Percentiles rank a stretch among this genome's conserved stretches.
Evolutionary conservation across 1,284 basidiomycete genomes (phyloP).

Genomic region (Ceratobasidium sp.): DNA sequence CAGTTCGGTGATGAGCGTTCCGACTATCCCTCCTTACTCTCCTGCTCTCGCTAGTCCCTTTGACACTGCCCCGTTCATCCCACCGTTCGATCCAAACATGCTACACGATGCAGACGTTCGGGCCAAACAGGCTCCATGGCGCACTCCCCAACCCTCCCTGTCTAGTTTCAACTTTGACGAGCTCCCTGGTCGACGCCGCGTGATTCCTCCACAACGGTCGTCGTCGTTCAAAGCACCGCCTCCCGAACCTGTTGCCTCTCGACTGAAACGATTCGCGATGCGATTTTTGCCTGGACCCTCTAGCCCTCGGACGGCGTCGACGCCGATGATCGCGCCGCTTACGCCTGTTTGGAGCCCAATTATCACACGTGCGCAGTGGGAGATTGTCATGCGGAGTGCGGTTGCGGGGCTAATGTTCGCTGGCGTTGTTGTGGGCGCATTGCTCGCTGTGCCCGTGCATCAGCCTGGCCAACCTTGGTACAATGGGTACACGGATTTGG

Average conservation of each 20-base stretch:
- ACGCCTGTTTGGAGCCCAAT: conserved; percentile 77
- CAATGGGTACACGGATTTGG: conserved; percentile 5
- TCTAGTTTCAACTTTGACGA: conserved; percentile 31
- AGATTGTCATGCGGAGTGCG: conserved; percentile 67
- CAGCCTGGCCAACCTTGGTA: conserved; percentile 32
- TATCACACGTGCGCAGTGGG: conserved; percentile 82
- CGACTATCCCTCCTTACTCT: conserved; percentile 40
- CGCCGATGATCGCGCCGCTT: conserved; percentile 72
- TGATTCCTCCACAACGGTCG: conserved; percentile 36
- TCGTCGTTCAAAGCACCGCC: conserved; percentile 4
- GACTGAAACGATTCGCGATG: conserved; percentile 2
- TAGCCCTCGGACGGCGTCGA: neutral
- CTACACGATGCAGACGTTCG: neutral
- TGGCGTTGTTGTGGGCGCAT: conserved; percentile 36
- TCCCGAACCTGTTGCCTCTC: conserved; percentile 6
- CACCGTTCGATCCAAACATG: conserved; percentile 21
- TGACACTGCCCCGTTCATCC: conserved; percentile 38
- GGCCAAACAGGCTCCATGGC: neutral
- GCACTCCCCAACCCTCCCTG: neutral
- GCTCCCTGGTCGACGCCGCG: conserved; percentile 29
- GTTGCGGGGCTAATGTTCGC: conserved; percentile 56
- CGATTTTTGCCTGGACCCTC: neutral
- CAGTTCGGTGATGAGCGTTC: conserved; percentile 28
- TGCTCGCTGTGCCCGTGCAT: conserved; percentile 44
- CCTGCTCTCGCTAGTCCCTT: conserved; percentile 27